Evolutionary conservation across 768 basidiomycete species (phyloP), one percentile per base, ranked within the genome.

Genomic region (Amanita fuliginea): DNA sequence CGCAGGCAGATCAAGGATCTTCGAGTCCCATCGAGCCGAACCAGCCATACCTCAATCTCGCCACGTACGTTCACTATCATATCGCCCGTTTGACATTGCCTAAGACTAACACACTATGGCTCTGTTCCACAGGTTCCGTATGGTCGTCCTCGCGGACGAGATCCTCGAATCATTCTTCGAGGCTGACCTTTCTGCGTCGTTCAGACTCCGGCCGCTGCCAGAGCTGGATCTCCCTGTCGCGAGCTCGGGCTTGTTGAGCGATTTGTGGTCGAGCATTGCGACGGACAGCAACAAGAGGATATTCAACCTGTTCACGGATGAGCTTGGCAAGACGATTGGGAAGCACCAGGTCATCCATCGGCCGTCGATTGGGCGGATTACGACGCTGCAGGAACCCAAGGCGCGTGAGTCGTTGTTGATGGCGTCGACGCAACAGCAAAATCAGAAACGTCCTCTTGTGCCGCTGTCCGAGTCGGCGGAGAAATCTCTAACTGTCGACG

Each of bases 141-240:
- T 98, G 96, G 95, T 98, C 35, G 87, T 99, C 4, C 75, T 99
- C 7, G 94, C 95, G 1, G 96, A 98, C 56, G 94, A 97, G 62
- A 74, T 98, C 22, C 77, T 99, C 21, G 96, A 99, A 62, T 85
- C 87, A 1, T 99, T 99, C 75, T 99, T 97, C 58, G 93, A 92
- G 59, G 79, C 85, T 0, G 96, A 98, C 63, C 71, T 99, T 53
- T 81, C 89, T 0, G 79, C 77, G 1, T 93, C 93, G 2, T 98
- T 96, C 77, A 76, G 80, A 54, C 71, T 96, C 30, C 82, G 86
- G 49, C 70, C 75, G 13, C 70, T 86, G 4, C 76, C 80, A 0
- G 83, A 87, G 49, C 70, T 78, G 59, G 89, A 85, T 55, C 66
- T 83, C 14, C 72, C 80, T 1, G 69, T 72, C 16, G 67, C 74